Base-by-base conservation (phyloP, 78 protist species). In the Monosiga brevicollis region DNA sequence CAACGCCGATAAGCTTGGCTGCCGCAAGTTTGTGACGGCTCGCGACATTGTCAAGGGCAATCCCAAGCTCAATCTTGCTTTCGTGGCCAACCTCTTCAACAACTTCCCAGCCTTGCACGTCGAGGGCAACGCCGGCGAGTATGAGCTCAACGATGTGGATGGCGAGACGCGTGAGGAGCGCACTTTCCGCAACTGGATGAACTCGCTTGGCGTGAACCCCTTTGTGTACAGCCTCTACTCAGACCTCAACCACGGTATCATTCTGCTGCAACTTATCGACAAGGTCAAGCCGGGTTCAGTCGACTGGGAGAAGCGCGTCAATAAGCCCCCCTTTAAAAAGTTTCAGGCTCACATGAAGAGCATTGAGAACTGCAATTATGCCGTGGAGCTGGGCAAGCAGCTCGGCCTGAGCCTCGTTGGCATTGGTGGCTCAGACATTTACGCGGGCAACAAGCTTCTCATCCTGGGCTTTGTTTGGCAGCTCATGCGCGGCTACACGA, bases 41-140 rank as follows among this genome's bases (percentile, higher is more conserved):
- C 0, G 6, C 22, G 97, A 93, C 72, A 88, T 97, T 37, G 90
- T 74, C 70, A 83, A 55, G 40, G 98, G 96, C 32, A 87, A 95
- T 83, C 86, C 80, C 72, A 92, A 92, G 81, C 86, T 96, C 70
- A 97, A 97, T 90, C 79, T 94, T 36, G 96, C 97, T 26, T 96
- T 97, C 42, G 95, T 95, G 38, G 98, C 99, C 26, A 92, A 93
- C 74, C 79, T 97, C 40, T 96, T 96, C 95, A 95, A 95, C 93
- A 79, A 43, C 62, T 90, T 77, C 76, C 97, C 97, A 24, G 94
- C 92, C 26, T 87, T 95, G n/a, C 89, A 89, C 38, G 87, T 23
- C 40, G 55, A 26, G 2, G 41, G 15, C 55, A 42, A 87, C 77
- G 54, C 79, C 73, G 90, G 89, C 41, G 42, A 1, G 54, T 37